Evolutionary conservation across 2,329 filamentous ascomycete genomes (phyloP), one percentile per base, ranked within the genome.

Genomic region (Aureobasidium zeae): DNA sequence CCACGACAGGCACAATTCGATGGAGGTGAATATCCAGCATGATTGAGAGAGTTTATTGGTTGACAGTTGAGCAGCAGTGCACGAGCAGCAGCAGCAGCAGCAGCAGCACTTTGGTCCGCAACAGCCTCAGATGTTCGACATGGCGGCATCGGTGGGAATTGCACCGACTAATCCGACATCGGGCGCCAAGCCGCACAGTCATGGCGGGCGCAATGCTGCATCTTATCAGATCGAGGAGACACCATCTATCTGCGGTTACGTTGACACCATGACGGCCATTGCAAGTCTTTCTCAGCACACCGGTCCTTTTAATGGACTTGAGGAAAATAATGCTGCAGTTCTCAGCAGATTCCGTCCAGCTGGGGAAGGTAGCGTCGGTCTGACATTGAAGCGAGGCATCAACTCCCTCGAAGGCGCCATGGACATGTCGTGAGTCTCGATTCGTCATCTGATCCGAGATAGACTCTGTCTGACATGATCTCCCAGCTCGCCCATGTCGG

Each of bases 221-320:
- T 44, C 45, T 38, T 29, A 47, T 47, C 34, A 47, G 45, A 47
- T 47, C 36, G 12, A 11, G 11, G 25, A n/a, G 8, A 5, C 2
- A 8, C 26, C 36, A 39, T 39, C 36, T 39, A 39, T 16, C 44
- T 37, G 41, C 37, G 44, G 39, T 29, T 13, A 25, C 20, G 9
- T 10, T 19, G 5, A 11, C 24, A 34, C 24, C 29, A 43, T 43
- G 36, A 30, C 36, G 17, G 22, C 36, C 22, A 5, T 39, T 6
- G 36, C 36, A 28, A n/a, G n/a, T n/a, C n/a, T n/a, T n/a, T n/a
- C n/a, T n/a, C n/a, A n/a, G n/a, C n/a, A n/a, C n/a, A n/a, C n/a
- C n/a, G n/a, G n/a, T n/a, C n/a, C n/a, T n/a, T n/a, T n/a, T n/a
- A n/a, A n/a, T n/a, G n/a, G n/a, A n/a, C n/a, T n/a, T n/a, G n/a